Evolutionary conservation across 2,329 filamentous ascomycete species (phyloP).

Genomic region (Curvularia sp.): DNA sequence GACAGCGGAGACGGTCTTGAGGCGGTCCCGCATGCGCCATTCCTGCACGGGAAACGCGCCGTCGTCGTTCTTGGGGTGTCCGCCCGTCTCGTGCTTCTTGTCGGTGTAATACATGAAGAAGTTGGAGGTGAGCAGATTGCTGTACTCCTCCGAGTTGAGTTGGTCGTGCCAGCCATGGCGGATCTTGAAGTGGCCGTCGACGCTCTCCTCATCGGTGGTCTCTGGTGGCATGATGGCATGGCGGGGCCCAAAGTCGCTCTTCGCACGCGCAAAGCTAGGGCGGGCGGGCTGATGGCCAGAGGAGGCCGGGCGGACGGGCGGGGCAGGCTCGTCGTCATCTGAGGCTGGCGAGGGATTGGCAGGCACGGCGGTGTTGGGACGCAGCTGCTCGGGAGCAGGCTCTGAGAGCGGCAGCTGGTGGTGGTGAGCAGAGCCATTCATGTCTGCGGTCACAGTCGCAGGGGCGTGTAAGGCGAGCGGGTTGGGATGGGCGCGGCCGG

Average conservation of each 20-base stretch:
- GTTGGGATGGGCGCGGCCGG: slow-evolving; percentile 31
- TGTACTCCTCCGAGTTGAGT: slow-evolving; percentile 88
- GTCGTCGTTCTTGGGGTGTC: slow-evolving; percentile 73
- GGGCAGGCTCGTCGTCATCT: slow-evolving; percentile 32
- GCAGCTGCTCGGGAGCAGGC: slow-evolving; percentile 24
- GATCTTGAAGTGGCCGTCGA: slow-evolving; percentile 64
- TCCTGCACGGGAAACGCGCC: slow-evolving; percentile 73
- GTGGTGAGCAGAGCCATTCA: slow-evolving; percentile 26
- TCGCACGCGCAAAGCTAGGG: slow-evolving; percentile 60
- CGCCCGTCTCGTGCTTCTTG: slow-evolving; percentile 94
- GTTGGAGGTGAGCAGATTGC: slow-evolving; percentile 82
- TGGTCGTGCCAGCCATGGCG: slow-evolving; percentile 93
- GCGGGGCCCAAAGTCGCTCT: slow-evolving; percentile 66
- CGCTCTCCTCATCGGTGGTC: slow-evolving; percentile 52
- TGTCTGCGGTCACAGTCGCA: slow-evolving; percentile 22
- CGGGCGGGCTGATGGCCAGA: slow-evolving; percentile 56
- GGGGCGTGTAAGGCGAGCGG: slow-evolving; percentile 42
- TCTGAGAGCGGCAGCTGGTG: slow-evolving; percentile 23
- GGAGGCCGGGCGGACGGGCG: slow-evolving; percentile 59
- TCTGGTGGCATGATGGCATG: slow-evolving; percentile 34
- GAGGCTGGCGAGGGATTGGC: slow-evolving; percentile 25
- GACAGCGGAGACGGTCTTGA: slow-evolving; percentile 96
- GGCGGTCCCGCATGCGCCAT: slow-evolving; percentile 94
- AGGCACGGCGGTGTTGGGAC: slow-evolving; percentile 40
- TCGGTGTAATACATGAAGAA: slow-evolving; percentile 99